Evolutionary conservation across 1,284 basidiomycete genomes (phyloP).

Genomic region (Trichosporon asahii): DNA sequence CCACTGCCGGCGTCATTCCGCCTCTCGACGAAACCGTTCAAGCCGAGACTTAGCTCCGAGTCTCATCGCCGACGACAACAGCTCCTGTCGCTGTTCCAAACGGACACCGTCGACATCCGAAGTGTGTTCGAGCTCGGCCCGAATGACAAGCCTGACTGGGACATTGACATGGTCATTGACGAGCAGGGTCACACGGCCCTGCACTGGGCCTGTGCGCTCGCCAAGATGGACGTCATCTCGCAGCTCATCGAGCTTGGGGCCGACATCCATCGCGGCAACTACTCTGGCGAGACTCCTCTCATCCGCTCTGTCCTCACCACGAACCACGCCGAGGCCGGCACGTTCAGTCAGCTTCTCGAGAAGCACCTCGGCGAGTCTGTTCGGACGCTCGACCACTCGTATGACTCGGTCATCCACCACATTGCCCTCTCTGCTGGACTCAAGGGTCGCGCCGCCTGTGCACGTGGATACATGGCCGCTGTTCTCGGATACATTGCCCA

Average conservation of each 20-base stretch:
- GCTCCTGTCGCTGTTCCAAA: constrained; percentile 40
- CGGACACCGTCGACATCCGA: constrained; percentile 33
- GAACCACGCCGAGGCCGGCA: constrained; percentile 72
- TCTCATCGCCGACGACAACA: constrained; percentile 54
- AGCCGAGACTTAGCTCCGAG: constrained; percentile 55
- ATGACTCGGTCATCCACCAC: constrained; percentile 90
- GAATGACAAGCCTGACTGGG: constrained; percentile 50
- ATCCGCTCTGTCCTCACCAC: constrained; percentile 88
- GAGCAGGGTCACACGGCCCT: constrained; percentile 92
- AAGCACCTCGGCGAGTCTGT: constrained; percentile 60
- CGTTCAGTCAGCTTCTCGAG: constrained; percentile 68
- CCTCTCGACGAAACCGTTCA: constrained; percentile 65
- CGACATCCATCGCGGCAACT: constrained; percentile 84
- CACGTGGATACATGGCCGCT: constrained; percentile 88
- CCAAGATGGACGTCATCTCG: constrained; percentile 64
- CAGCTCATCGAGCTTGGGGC: constrained; percentile 70
- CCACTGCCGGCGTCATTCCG: constrained; percentile 55
- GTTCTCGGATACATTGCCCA: constrained; percentile 76
- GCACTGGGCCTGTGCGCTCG: constrained; percentile 88
- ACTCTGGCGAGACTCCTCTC: constrained; percentile 89
- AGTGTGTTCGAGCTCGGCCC: constrained; percentile 28
- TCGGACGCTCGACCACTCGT: constrained; percentile 84
- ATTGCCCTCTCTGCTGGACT: constrained; percentile 86
- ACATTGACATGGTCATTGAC: constrained; percentile 79
- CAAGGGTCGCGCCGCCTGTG: constrained; percentile 76